phyloP scores from a whole-genome alignment of 1,284 basidiomycete species.

The Thelephora terrestris region DNA sequence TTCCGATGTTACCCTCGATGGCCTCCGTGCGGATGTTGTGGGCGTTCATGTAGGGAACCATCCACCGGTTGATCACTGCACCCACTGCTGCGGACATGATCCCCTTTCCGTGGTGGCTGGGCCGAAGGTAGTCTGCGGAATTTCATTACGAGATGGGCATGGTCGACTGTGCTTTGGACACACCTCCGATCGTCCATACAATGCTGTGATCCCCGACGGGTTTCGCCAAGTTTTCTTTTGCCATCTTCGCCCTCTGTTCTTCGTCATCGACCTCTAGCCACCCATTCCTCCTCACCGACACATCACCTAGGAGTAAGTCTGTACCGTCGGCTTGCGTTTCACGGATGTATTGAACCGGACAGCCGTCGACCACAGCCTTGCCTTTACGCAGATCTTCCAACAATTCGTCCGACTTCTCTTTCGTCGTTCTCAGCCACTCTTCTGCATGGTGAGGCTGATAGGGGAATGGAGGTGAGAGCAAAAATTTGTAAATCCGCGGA shows the following conservation, averaged over 20 bases:
- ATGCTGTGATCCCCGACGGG: conserved; percentile 36
- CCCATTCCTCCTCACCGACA: conserved; percentile 26
- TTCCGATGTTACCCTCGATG: conserved; percentile 43
- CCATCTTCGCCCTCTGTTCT: conserved; percentile 23
- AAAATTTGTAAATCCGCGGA: conserved; percentile 33
- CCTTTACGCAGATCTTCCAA: conserved; percentile 29
- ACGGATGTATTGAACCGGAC: conserved; percentile 35
- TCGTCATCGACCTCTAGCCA: conserved; percentile 25
- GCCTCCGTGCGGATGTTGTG: conserved; percentile 33
- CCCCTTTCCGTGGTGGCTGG: conserved; percentile 49
- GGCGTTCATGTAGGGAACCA: conserved; percentile 46
- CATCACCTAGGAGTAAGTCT: conserved; percentile 36
- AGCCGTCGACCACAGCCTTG: conserved; percentile 24
- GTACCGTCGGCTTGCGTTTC: conserved; percentile 39
- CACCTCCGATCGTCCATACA: conserved; percentile 45
- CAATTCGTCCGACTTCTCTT: conserved; percentile 17
- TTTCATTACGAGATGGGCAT: neutral
- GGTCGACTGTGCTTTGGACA: neutral
- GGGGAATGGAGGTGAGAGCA: conserved; percentile 40
- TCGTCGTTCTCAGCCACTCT: conserved; percentile 21
- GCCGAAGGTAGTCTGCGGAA: conserved; percentile 38
- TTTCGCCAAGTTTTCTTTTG: conserved; percentile 27
- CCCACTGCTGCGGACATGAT: conserved; percentile 55
- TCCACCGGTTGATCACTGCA: conserved; percentile 44
- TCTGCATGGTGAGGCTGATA: conserved; percentile 35